Evolutionary conservation across 1,284 basidiomycete genomes (phyloP).

Genomic region (Cronartium quercuum): DNA sequence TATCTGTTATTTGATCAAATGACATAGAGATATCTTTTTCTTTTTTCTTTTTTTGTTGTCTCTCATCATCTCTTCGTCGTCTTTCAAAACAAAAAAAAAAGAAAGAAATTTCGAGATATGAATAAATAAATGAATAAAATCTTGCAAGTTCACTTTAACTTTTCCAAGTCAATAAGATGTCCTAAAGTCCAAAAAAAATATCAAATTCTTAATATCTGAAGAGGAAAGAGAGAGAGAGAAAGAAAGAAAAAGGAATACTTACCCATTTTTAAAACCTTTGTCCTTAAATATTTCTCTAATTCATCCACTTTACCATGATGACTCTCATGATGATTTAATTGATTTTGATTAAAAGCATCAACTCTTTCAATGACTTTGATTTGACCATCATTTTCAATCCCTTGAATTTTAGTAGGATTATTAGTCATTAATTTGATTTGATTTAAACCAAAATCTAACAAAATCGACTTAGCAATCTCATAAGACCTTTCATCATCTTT

Average conservation of each 20-base stretch:
- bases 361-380: conserved; percentile 46
- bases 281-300: conserved; percentile 88
- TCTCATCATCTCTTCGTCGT: no score
- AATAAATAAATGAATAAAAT: not conserved
- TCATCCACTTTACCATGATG: conserved; percentile 60
- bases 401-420: conserved; percentile 50
- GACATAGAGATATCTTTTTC: no score
- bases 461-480: conserved; percentile 80
- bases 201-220: not conserved
- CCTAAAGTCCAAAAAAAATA: not conserved
- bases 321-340: not conserved
- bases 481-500: conserved; percentile 90
- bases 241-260: not conserved
- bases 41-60: no score
- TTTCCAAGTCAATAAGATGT: conserved; percentile 10
- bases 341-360: conserved; percentile 45
- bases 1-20: no score
- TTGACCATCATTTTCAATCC: conserved; percentile 40
- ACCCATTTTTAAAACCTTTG: conserved; percentile 94
- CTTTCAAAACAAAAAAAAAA: not conserved
- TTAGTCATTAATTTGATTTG: conserved; percentile 47
- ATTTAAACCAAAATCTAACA: conserved; percentile 67
- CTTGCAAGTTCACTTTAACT: not conserved
- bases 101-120: not conserved
- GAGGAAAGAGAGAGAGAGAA: not conserved